Evolutionary conservation across 345 rosid genomes (phyloP).

Genomic region (Lenwebbia sp.): DNA sequence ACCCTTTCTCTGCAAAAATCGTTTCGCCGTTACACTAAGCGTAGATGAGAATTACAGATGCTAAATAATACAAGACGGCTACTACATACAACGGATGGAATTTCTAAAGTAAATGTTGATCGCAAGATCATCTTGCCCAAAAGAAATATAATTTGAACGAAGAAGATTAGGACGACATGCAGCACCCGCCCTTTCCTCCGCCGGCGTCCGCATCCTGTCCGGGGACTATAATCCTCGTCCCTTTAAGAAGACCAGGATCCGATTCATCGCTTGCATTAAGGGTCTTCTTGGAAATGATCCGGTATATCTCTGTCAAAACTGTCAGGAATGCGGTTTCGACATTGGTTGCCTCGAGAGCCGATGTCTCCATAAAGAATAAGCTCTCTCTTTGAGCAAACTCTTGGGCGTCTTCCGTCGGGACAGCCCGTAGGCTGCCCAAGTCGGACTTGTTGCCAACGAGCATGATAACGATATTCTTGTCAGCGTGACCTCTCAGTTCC

Average conservation of each 20-base stretch:
- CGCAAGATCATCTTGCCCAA: neutral
- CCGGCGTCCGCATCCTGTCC: constrained; percentile 24
- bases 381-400: constrained; percentile 87
- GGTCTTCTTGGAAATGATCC: constrained; percentile 66
- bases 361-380: constrained; percentile 81
- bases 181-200: constrained; percentile 46
- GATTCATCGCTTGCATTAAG: constrained; percentile 41
- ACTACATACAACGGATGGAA: neutral
- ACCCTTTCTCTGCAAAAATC: neutral
- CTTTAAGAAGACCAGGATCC: constrained; percentile 45
- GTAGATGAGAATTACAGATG: neutral
- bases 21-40: neutral
- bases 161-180: constrained; percentile 20
- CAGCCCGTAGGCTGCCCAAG: constrained; percentile 65
- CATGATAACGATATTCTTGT: constrained; percentile 75
- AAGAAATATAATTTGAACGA: neutral
- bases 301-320: constrained; percentile 56
- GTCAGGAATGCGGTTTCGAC: constrained; percentile 72
- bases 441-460: constrained; percentile 78
- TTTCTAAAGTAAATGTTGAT: neutral
- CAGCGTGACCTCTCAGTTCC: constrained; percentile 74
- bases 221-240: constrained; percentile 62
- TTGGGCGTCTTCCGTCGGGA: constrained; percentile 68
- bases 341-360: constrained; percentile 73
- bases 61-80: neutral